phyloP scores from a whole-genome alignment of 108 stramenopile genomes.

The Nannochloropsis gaditana region DNA sequence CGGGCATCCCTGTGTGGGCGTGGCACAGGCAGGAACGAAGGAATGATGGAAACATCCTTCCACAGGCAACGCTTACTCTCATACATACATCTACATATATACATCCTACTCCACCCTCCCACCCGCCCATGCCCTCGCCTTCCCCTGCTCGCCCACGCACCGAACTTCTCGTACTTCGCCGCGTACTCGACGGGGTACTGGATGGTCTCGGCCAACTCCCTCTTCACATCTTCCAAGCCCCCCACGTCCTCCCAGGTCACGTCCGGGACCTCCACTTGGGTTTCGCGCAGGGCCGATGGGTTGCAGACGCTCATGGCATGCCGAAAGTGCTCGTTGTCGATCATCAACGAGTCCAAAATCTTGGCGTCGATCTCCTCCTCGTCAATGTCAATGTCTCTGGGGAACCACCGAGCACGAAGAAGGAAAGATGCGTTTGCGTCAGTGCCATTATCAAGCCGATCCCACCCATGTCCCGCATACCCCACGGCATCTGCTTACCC shows the following conservation, averaged over 20 bases:
- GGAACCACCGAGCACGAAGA: background rate
- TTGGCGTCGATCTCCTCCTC: conserved; percentile 45
- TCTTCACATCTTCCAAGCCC: conserved; percentile 95
- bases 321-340: conserved; percentile 80
- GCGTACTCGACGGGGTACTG: conserved; percentile 95
- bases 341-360: conserved; percentile 60
- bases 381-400: conserved; percentile 51
- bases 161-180: conserved; percentile 90
- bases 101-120: no score
- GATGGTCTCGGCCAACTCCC: conserved; percentile 97
- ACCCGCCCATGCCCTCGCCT: background rate
- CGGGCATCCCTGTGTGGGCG: conserved; percentile 61
- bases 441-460: background rate
- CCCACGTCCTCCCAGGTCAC: conserved; percentile 97
- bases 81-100: no score
- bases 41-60: background rate
- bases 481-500: conserved; percentile 69
- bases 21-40: background rate
- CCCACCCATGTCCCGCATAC: background rate
- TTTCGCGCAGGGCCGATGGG: conserved; percentile 84
- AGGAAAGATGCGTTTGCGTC: background rate
- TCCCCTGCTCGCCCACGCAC: conserved; percentile 46
- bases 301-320: conserved; percentile 77
- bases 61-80: no score
- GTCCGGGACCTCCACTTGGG: conserved; percentile 87